Percentiles rank a stretch among this genome's conserved stretches.
Evolutionary conservation across 2,329 filamentous ascomycete genomes (phyloP).

Genomic region (Paradendryphiella salina): DNA sequence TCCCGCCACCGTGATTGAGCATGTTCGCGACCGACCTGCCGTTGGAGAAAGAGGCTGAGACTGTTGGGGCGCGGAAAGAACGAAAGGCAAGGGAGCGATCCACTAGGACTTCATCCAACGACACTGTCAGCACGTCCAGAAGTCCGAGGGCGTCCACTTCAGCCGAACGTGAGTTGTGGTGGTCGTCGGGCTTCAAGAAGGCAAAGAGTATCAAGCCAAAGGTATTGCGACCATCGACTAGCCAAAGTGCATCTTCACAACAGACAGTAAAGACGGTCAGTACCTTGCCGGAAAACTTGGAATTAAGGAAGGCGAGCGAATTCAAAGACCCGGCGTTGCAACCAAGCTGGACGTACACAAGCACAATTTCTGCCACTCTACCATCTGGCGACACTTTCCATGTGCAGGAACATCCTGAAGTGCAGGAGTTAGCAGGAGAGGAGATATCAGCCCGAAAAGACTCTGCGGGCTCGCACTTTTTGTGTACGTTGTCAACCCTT

Average conservation of each 20-base stretch:
- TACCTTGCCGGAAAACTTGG: constrained; percentile 8
- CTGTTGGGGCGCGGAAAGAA: constrained; percentile 45
- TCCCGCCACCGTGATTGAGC: constrained; percentile 14
- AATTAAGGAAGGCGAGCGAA: constrained; percentile 11
- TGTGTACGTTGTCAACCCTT: constrained; percentile 25
- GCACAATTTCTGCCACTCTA: constrained; percentile 34
- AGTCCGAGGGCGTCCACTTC: constrained; percentile 34
- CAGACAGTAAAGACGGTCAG: constrained; percentile 11
- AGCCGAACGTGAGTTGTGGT: constrained; percentile 38
- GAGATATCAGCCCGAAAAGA: constrained; percentile 38
- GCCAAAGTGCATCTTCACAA: constrained; percentile 21
- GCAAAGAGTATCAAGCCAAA: constrained; percentile 33
- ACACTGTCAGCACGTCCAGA: constrained; percentile 31
- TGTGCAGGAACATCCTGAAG: constrained; percentile 25
- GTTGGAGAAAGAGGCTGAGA: constrained; percentile 44
- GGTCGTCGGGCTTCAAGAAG: constrained; percentile 41
- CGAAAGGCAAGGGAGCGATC: constrained; percentile 39
- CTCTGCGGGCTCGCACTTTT: constrained; percentile 35
- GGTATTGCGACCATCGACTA: constrained; percentile 25
- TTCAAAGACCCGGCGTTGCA: constrained; percentile 36
- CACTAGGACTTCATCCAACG: constrained; percentile 30
- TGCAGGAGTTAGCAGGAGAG: constrained; percentile 39
- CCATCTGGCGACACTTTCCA: constrained; percentile 43
- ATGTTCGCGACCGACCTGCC: constrained; percentile 49
- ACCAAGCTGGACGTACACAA: constrained; percentile 38